These are phyloP conservation scores for Lanmaoa pseudosensibilis DNA, from an alignment of 768 basidiomycete species.

Conservation along the genomic window DNA sequence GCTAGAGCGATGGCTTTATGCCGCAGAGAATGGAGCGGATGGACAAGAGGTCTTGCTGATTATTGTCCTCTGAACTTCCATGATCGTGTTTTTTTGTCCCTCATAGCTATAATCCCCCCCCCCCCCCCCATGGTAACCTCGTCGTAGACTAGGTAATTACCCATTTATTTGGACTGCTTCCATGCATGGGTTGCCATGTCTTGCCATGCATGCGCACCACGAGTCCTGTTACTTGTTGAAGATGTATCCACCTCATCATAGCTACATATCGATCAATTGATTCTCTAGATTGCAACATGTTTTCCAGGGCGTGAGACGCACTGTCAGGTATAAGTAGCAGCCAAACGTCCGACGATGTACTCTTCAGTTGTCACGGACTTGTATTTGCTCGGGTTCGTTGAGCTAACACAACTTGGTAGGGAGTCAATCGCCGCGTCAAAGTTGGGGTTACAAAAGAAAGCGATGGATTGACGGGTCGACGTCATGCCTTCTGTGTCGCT, in stretches of 20 bases:
- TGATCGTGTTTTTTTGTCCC: too few relatives aligned
- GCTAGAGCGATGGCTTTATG: too few relatives aligned
- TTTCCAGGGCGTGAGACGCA: background rate
- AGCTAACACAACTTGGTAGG: conserved; percentile 55
- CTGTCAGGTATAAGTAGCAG: conserved; percentile 52
- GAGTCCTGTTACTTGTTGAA: conserved; percentile 20
- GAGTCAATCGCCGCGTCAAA: conserved; percentile 65
- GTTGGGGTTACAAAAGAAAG: conserved; percentile 88
- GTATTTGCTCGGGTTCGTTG: conserved; percentile 60
- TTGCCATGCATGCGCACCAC: conserved; percentile 18
- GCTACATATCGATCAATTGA: conserved; percentile 10
- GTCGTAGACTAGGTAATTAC: too few relatives aligned
- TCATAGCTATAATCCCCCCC: too few relatives aligned
- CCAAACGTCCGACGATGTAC: conserved; percentile 73
- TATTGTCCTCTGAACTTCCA: too few relatives aligned
- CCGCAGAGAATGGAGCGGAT: too few relatives aligned
- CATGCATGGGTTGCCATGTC: conserved; percentile 18
- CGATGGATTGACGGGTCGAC: conserved; percentile 73
- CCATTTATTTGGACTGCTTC: conserved; percentile 20
- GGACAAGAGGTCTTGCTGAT: too few relatives aligned
- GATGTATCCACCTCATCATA: conserved; percentile 16
- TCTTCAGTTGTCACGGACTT: conserved; percentile 68
- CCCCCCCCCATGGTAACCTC: too few relatives aligned
- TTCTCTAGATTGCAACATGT: conserved; percentile 4
- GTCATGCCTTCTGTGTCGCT: conserved; percentile 54